A percentile compares a stretch with the other conserved stretches of the same genome.
Conservation (phyloP, 2,329 filamentous ascomycete species). For the Xylaria polymorpha region DNA sequence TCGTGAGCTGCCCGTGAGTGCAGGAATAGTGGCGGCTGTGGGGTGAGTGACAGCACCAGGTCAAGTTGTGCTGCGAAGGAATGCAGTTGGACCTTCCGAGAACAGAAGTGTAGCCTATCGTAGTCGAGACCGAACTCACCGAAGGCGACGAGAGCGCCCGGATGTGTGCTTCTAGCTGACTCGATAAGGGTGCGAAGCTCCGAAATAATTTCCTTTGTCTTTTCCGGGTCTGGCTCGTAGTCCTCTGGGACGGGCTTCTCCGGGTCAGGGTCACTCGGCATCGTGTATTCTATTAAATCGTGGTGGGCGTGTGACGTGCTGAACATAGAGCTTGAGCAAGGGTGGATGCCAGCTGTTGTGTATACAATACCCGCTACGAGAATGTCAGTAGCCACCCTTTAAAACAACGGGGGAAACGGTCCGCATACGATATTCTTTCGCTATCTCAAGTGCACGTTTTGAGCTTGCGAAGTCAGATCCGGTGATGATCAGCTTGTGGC, state of each 20-base stretch:
- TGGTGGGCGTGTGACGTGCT: conserved; percentile 62
- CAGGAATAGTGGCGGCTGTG: conserved; percentile 88
- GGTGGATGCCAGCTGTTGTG: conserved; percentile 92
- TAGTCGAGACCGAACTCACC: conserved; percentile 98
- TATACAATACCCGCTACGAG: conserved; percentile 77
- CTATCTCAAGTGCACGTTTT: conserved; percentile 77
- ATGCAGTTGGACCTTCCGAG: conserved; percentile 81
- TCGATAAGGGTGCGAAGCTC: conserved; percentile 74
- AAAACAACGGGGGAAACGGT: not conserved
- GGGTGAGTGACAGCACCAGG: conserved; percentile 73
- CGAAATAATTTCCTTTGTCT: conserved; percentile 63
- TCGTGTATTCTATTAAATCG: conserved; percentile 59
- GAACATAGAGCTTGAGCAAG: conserved; percentile 86
- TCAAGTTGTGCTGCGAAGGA: conserved; percentile 87
- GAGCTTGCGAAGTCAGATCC: conserved; percentile 88
- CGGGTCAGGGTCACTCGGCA: conserved; percentile 66
- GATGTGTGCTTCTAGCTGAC: conserved; percentile 60
- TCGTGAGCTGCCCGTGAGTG: conserved; percentile 88
- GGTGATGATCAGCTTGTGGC: conserved; percentile 90
- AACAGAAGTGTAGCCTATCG: conserved; percentile 86
- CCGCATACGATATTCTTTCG: conserved; percentile 76
- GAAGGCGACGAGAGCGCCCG: conserved; percentile 75
- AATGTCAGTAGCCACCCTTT: conserved; percentile 20
- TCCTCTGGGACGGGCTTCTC: conserved; percentile 62
- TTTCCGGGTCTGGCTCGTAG: conserved; percentile 57